phyloP scores from a whole-genome alignment of 495 filamentous ascomycete genomes.

The Tuber indicum region DNA sequence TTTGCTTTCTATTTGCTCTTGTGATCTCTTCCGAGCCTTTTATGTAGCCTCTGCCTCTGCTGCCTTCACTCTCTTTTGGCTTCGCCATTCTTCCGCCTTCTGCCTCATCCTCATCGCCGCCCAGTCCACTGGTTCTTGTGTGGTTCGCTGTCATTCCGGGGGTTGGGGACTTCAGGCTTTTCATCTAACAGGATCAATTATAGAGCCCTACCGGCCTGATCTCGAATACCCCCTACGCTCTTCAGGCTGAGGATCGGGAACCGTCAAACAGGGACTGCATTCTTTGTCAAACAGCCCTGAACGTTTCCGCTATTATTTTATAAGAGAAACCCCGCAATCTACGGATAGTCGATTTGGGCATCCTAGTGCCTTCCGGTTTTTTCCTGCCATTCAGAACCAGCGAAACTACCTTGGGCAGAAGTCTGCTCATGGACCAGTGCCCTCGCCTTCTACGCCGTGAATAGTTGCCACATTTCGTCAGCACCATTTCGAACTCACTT shows the following conservation, averaged over 20 bases:
- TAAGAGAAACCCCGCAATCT: not conserved
- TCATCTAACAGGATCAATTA: not conserved
- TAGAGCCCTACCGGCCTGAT: not conserved
- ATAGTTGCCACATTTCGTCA: not conserved
- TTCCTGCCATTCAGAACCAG: not conserved
- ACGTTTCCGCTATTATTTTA: not conserved
- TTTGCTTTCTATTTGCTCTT: slow-evolving; percentile 2
- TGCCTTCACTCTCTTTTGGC: not conserved
- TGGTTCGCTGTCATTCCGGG: not conserved
- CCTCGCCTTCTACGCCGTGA: not conserved
- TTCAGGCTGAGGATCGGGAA: not conserved
- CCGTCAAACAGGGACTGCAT: not conserved
- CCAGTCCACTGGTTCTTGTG: not conserved
- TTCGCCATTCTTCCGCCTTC: not conserved
- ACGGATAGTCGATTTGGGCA: not conserved
- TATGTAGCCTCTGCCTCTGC: not conserved
- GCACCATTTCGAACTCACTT: not conserved
- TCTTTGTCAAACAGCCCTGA: not conserved
- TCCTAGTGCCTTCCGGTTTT: not conserved
- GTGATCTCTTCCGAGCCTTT: not conserved
- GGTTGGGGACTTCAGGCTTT: not conserved
- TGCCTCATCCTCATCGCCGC: not conserved
- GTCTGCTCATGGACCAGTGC: not conserved
- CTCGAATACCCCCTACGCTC: not conserved
- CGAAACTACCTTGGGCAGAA: not conserved